These are phyloP conservation scores for Ophiostoma ulmi DNA, from an alignment of 2,329 filamentous ascomycete genomes.

Conservation along the genomic window DNA sequence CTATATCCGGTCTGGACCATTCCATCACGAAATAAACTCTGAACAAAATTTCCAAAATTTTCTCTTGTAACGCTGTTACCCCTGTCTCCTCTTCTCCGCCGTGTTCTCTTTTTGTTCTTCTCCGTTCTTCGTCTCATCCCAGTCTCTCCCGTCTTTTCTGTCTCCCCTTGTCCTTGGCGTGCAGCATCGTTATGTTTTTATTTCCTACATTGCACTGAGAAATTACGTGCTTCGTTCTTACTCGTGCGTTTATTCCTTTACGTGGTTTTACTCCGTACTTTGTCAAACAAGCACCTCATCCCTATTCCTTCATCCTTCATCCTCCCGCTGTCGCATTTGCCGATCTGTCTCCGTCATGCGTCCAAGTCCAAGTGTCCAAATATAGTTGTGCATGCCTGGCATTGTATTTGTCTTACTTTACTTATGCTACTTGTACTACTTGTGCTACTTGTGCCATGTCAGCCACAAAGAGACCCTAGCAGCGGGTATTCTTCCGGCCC, in stretches of 20 bases:
- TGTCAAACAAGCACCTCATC: not conserved
- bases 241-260: not conserved
- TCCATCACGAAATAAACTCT: not conserved
- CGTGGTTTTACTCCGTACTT: not conserved
- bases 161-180: not conserved
- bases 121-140: not conserved
- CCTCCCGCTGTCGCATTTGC: not conserved
- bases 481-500: not conserved
- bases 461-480: not conserved
- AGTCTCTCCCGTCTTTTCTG: not conserved
- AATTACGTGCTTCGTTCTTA: not conserved
- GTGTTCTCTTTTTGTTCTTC: not conserved
- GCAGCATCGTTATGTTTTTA: not conserved
- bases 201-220: not conserved
- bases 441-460: not conserved
- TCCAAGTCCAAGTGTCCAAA: not conserved
- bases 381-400: not conserved
- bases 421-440: not conserved
- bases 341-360: not conserved
- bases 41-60: not conserved
- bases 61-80: not conserved
- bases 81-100: not conserved
- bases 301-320: not conserved
- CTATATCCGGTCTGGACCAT: not conserved
- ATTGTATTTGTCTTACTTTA: not conserved